Evolutionary conservation across 2,329 filamentous ascomycete genomes (phyloP), one percentile per base, ranked within the genome.

Genomic region (Fusarium devonianum): DNA sequence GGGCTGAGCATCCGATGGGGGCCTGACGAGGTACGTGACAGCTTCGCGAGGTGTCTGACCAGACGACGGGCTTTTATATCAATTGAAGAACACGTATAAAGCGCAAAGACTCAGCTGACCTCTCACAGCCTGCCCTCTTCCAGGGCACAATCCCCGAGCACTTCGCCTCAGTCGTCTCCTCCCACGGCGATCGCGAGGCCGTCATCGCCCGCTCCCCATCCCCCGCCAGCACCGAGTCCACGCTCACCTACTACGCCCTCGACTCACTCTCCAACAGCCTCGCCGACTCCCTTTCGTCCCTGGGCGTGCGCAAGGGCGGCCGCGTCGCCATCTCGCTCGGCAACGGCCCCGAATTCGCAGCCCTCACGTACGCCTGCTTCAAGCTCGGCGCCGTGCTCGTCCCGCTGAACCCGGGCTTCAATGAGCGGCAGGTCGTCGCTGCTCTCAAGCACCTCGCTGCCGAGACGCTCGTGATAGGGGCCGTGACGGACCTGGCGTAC

Each of bases 361-460:
- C 87, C 38, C 80, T 94, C 14, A 93, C 88, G 5, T 97, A 97
- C 72, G 92, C 92, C 1, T 71, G 94, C 44, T 96, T 93, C 77
- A 97, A 97, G 72, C 81, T 97, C 8, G 94, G 94, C n/a, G 93
- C 90, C 17, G 84, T 97, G 39, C 77, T 97, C 55, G 92, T 96
- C n/a, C 94, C 93, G 0, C 75, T 97, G 17, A 97, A 99, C 69
- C 93, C 92, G 14, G 87, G 85, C 2, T 97, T 97, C 77, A 96
- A 91, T 61, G 79, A 84, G 4, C 71, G 76, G 5, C 94, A 97
- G 75, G 85, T 97, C 7, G 78, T 84, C 5, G 82, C 90, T 3
- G 93, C 92, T 0, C 77, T 97, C 19, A 80, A 80, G 7, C 92
- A 96, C 65, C 81, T 99, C 1, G 79, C 78, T 7, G 86, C 85